Evolutionary conservation across 805 yeast species (phyloP), one percentile per base, ranked within the genome.

Genomic region (Kodamaea restingae): DNA sequence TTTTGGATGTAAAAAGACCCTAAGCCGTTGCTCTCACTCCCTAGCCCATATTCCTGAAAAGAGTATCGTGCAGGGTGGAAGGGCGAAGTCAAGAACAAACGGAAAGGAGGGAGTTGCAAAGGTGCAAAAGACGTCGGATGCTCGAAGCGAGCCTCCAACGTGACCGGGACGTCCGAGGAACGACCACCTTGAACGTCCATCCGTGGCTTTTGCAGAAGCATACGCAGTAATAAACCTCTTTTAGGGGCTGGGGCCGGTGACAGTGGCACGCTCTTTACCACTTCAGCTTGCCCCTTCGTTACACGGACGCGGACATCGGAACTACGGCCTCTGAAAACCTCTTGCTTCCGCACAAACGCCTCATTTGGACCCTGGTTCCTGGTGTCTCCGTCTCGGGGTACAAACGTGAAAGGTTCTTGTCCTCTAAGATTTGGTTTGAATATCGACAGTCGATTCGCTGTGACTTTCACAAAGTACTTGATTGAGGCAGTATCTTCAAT

Each of bases 391-490:
- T 63, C 78, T 26, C 71, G 52, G 0, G 86, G 85, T 21, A 76
- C 54, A 45, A 81, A 76, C 2, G 63, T 58, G 46, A 82, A 75
- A 4, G 80, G 81, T 33, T 68, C 69, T 35, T 52, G 53, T 8
- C 69, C 54, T 27, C 84, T 60, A 22, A 71, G 49, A 43, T 77
- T 80, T 18, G 65, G 36, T 39, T 71, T 70, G 40, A 76, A 60
- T 22, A 77, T 50, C 2, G 78, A 67, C 2, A 80, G 57, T 33
- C 80, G 52, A 41, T 73, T 75, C 30, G 80, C 79, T 0, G 85
- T 80, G 7, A 70, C 83, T 55, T 80, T 80, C 39, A 81, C 66
- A 50, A 71, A 80, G 52, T 80, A 80, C 40, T 67, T 63, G 36
- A 78, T 56, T 8, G 55, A 51, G 6, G 74, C 76, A 50, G 51